Evolutionary conservation across 768 basidiomycete genomes (phyloP), one percentile per base, ranked within the genome.

Genomic region (Calocybe gangraenosa): DNA sequence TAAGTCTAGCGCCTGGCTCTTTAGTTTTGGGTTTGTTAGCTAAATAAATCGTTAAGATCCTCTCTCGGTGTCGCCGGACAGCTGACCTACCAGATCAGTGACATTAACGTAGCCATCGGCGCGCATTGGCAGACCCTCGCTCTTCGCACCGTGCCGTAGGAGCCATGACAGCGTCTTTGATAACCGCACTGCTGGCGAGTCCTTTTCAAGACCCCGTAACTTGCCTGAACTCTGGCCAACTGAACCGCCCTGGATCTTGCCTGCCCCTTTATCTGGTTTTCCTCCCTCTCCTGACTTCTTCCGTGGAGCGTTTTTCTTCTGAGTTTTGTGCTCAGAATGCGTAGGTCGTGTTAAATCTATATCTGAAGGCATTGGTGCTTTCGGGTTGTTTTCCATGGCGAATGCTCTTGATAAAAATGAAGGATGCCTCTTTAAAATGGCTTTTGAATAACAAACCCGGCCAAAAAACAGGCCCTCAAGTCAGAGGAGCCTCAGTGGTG

Each of bases 81-180:
- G 18, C 88, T 55, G 6, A 74, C 89, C 55, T 58, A 96, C 95
- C 54, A 98, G 69, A 51, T 94, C 91, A 2, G 70, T 66, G 5
- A 97, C 87, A 52, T 76, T 76, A 2, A 92, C 81, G 58, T 84
- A 97, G 13, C 95, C 95, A 57, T 97, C 95, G 22, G 72, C 58
- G 7, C 94, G 79, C 69, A 97, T 85, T 3, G 67, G 56, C 3
- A 97, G 59, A 0, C 83, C 79, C 49, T 94, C 84, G 30, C 78
- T 79, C 51, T 79, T 71, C 15, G 93, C 92, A 0, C 87, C 91
- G 61, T 98, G 95, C 3, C 94, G 78, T n/a, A 98, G 77, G 19
- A 98, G 69, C 77, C 87, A 97, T 0, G 92, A 86, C 7, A 98
- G 66, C 0, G 89, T 88, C 64, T 96, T 97, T 11, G 89, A 92